Percentiles rank a stretch among this genome's conserved stretches.
Conservation (phyloP, 2,329 filamentous ascomycete species). For the Emmonsia crescens region DNA sequence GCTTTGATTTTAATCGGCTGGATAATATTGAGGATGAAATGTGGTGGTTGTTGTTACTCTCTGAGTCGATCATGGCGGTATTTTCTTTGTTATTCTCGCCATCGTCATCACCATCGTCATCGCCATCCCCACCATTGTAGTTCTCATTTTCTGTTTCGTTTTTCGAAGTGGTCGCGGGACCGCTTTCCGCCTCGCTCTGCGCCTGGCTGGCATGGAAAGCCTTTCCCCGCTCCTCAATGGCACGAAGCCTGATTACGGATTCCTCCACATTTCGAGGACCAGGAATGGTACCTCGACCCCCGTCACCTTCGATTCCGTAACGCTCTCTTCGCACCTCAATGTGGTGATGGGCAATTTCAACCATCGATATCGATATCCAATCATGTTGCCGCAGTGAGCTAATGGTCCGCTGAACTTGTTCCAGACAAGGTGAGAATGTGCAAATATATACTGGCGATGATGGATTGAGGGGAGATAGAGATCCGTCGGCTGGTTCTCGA, state of each 20-base stretch:
- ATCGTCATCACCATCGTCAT: background rate
- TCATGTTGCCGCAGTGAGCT: constrained; percentile 66
- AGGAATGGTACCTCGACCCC: constrained; percentile 54
- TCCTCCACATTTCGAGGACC: constrained; percentile 64
- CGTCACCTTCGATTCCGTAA: constrained; percentile 61
- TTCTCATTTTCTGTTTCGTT: constrained; percentile 19
- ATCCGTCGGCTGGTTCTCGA: constrained; percentile 23
- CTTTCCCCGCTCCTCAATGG: constrained; percentile 59
- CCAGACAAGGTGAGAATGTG: constrained; percentile 93
- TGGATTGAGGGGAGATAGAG: constrained; percentile 53
- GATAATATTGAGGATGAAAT: constrained; percentile 2
- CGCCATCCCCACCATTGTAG: constrained; percentile 18
- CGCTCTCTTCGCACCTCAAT: constrained; percentile 76
- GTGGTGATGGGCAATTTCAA: constrained; percentile 70
- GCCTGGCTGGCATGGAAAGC: constrained; percentile 46
- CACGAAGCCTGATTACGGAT: constrained; percentile 59
- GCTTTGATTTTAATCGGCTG: background rate
- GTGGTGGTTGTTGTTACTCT: constrained; percentile 3
- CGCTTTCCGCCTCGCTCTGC: constrained; percentile 15
- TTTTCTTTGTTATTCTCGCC: background rate
- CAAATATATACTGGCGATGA: constrained; percentile 67
- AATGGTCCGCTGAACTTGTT: constrained; percentile 84
- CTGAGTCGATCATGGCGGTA: background rate
- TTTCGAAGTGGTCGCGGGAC: constrained; percentile 12
- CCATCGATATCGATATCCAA: constrained; percentile 90